These are phyloP conservation scores for Claviceps maximensis DNA, from an alignment of 2,329 filamentous ascomycete genomes.

Conservation along the genomic window DNA sequence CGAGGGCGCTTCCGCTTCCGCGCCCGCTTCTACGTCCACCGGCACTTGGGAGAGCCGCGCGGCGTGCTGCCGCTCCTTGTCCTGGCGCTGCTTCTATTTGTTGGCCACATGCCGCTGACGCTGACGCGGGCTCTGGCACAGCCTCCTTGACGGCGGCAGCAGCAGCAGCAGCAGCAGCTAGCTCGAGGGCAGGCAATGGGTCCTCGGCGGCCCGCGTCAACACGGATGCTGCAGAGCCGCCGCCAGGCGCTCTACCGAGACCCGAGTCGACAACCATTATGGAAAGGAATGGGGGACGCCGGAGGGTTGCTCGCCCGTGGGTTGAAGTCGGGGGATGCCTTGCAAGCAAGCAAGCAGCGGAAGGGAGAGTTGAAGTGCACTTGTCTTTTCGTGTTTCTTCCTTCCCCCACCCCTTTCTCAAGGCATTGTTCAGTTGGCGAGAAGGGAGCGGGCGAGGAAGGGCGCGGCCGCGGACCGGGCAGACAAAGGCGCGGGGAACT, in stretches of 20 bases:
- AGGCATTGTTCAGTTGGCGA: not conserved
- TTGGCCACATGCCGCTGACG: no score
- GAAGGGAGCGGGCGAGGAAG: not conserved
- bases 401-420: no score
- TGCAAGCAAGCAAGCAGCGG: not conserved
- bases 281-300: no score
- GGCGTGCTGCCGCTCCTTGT: not conserved
- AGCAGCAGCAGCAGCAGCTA: no score
- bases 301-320: no score
- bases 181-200: not conserved
- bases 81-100: no score
- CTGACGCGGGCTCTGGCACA: no score
- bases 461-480: not conserved
- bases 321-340: no score
- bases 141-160: constrained; percentile 5
- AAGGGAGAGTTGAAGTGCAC: not conserved
- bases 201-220: constrained; percentile 1
- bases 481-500: not conserved
- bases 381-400: no score
- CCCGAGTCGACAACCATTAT: not conserved
- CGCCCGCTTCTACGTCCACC: not conserved
- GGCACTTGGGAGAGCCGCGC: not conserved
- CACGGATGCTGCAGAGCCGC: no score
- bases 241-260: not conserved
- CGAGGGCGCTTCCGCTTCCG: not conserved